phyloP scores from a whole-genome alignment of 768 basidiomycete species.

The Kwoniella europaea region DNA sequence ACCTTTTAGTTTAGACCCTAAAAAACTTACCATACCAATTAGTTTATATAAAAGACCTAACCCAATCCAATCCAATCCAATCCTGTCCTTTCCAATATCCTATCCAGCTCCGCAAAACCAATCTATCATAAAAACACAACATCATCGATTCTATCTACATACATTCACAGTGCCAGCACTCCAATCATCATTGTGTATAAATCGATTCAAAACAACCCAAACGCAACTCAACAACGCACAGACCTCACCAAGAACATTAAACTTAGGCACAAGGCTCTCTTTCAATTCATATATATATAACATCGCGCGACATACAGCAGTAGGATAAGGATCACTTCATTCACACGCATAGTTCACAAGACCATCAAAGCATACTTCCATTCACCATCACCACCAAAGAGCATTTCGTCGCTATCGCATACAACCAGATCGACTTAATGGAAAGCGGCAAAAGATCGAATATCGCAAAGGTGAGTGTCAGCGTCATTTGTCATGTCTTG shows the following conservation, averaged over 20 bases:
- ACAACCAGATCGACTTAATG: not conserved
- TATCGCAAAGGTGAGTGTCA: slow-evolving; percentile 5
- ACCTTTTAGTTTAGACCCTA: not conserved
- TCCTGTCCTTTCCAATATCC: not conserved
- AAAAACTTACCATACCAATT: slow-evolving; percentile 5
- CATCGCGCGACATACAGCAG: not conserved
- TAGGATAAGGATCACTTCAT: not conserved
- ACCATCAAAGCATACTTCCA: not conserved
- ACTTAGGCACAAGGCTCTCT: not conserved
- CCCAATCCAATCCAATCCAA: not conserved
- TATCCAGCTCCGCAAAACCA: not conserved
- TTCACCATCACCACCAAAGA: not conserved
- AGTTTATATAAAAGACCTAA: not conserved
- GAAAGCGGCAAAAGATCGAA: slow-evolving; percentile 10
- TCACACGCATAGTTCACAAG: slow-evolving; percentile 2
- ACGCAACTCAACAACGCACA: not conserved
- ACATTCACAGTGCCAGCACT: too few relatives aligned
- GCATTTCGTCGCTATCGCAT: not conserved
- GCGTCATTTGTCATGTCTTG: slow-evolving; percentile 4
- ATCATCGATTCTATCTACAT: not conserved
- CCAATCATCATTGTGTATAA: not conserved
- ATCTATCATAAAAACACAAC: not conserved
- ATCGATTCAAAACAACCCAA: not conserved
- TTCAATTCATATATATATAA: not conserved
- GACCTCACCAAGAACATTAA: not conserved